These are phyloP conservation scores for Penicillium sclerotigenum DNA, from an alignment of 2,329 filamentous ascomycete species.

Conservation along the genomic window DNA sequence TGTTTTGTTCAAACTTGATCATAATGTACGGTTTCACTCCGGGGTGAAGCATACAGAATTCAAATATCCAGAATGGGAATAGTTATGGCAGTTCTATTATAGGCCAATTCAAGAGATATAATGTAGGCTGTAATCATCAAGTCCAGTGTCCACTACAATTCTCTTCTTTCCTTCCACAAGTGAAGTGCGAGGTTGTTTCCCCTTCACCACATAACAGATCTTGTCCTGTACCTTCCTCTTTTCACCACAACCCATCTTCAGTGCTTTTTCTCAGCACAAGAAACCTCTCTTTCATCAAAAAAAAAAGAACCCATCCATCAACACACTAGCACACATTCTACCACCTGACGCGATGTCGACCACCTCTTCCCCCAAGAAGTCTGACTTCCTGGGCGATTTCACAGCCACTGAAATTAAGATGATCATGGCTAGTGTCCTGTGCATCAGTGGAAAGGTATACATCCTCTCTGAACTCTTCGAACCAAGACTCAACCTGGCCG, in stretches of 20 bases:
- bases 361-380: neutral
- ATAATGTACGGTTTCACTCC: neutral
- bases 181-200: neutral
- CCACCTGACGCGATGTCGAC: neutral
- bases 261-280: neutral
- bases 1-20: neutral
- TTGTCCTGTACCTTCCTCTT: no score
- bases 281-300: neutral
- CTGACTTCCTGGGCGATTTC: neutral
- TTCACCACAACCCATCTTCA: neutral
- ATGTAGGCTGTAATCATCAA: neutral
- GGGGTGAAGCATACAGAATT: neutral
- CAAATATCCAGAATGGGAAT: neutral
- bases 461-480: rapidly evolving
- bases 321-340: neutral
- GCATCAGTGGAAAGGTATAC: neutral
- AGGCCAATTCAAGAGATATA: neutral
- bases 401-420: neutral
- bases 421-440: neutral
- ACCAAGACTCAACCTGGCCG: neutral
- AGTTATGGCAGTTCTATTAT: neutral
- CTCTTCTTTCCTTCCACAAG: neutral
- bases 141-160: neutral
- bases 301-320: neutral
- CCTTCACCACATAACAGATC: neutral